Conservation (phyloP, 23 red algal genomes). For the Gracilaria gracilis region DNA sequence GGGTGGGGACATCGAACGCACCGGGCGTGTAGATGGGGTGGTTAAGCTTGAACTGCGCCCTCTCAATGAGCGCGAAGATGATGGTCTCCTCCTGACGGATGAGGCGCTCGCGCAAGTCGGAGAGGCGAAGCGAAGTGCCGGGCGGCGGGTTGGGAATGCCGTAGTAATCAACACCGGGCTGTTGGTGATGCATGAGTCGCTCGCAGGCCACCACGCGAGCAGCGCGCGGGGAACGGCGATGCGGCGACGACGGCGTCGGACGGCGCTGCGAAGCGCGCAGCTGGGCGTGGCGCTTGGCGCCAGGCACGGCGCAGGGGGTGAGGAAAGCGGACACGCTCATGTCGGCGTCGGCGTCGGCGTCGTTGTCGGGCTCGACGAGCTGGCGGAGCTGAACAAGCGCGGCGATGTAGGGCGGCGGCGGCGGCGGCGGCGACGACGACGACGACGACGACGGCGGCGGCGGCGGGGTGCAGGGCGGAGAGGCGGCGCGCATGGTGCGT, state of each 20-base stretch:
- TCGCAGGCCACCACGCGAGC: neutral
- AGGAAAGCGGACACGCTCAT: neutral
- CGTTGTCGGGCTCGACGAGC: neutral
- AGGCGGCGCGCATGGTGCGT: constrained; percentile 22
- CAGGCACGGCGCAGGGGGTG: neutral
- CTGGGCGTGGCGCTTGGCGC: neutral
- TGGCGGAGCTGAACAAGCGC: neutral
- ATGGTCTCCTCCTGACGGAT: constrained; percentile 99
- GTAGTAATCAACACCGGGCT: constrained; percentile 68
- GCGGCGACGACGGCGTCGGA: neutral
- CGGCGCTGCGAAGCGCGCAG: neutral
- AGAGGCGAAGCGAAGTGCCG: constrained; percentile 64
- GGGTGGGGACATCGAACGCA: constrained; percentile 70
- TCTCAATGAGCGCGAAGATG: constrained; percentile 98
- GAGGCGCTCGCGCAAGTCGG: constrained; percentile 83
- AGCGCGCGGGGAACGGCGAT: neutral
- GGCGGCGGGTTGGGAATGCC: constrained; percentile 91
- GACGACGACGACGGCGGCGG: neutral
- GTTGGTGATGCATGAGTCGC: neutral
- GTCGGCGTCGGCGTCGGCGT: neutral
- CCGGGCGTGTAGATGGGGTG: constrained; percentile 74
- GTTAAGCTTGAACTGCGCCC: constrained; percentile 93
- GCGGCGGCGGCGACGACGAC: neutral
- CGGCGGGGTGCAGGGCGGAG: neutral
- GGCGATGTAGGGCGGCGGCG: neutral